phyloP scores from a whole-genome alignment of 306 rosid genomes.

The Lathyrus tuberosus region DNA sequence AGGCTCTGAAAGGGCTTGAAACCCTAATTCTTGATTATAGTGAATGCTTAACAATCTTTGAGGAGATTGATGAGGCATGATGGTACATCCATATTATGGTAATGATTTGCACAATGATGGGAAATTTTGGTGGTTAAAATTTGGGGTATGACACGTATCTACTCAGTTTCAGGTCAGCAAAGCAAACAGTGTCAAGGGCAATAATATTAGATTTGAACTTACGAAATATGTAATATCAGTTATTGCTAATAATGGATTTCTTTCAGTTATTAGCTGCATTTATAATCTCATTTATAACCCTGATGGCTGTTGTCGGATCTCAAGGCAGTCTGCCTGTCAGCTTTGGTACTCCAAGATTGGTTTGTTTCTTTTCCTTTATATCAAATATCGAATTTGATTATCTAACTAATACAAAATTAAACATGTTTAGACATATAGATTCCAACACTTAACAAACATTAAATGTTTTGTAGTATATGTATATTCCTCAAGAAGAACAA shows the following conservation, averaged over 20 bases:
- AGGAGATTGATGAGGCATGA: too few species aligned
- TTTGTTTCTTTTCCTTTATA: slow-evolving; percentile 45
- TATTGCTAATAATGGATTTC: slow-evolving; percentile 34
- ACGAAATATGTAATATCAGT: slow-evolving; percentile 31
- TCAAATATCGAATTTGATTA: slow-evolving; percentile 39
- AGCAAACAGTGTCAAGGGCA: too few species aligned
- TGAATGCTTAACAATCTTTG: too few species aligned
- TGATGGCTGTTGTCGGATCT: slow-evolving; percentile 89
- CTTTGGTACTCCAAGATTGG: slow-evolving; percentile 95
- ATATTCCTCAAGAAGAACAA: slow-evolving; percentile 83
- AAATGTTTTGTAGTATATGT: slow-evolving; percentile 66
- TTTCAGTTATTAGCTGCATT: slow-evolving; percentile 84
- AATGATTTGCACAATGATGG: too few species aligned
- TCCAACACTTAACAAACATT: slow-evolving; percentile 35
- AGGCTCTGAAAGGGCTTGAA: too few species aligned
- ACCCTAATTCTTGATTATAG: too few species aligned
- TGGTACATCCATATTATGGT: too few species aligned
- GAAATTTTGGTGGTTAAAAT: too few species aligned
- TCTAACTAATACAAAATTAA: slow-evolving; percentile 10
- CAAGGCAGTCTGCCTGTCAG: slow-evolving; percentile 63
- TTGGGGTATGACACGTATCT: too few species aligned
- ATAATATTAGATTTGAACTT: slow-evolving; percentile 19
- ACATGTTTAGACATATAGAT: slow-evolving; percentile 21
- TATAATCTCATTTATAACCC: slow-evolving; percentile 76
- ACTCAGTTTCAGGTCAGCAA: slow-evolving; percentile 28